Percentiles rank a stretch among this genome's conserved stretches.
phyloP scores from a whole-genome alignment of 2,329 filamentous ascomycete genomes.

The Monosporascus sp. region DNA sequence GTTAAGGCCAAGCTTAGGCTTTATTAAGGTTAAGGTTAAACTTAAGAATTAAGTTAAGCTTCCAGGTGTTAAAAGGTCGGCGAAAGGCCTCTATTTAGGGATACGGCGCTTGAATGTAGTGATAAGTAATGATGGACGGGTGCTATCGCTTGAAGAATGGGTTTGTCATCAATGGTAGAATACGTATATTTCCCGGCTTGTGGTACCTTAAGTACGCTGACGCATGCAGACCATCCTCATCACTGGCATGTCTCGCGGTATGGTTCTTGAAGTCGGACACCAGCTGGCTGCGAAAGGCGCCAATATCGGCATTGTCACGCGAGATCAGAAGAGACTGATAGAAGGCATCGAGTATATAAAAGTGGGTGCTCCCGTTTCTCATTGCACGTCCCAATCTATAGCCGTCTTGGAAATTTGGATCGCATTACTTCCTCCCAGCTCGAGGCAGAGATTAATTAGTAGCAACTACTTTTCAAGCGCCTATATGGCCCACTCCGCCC shows the following conservation, averaged over 20 bases:
- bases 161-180: conserved; percentile 59
- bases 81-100: no score
- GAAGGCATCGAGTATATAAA: conserved; percentile 50
- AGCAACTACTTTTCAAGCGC: conserved; percentile 35
- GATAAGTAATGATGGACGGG: conserved; percentile 1
- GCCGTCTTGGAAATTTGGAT: background rate
- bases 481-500: conserved; percentile 32
- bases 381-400: background rate
- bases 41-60: no score
- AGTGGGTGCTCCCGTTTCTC: conserved; percentile 29
- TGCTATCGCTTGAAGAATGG: conserved; percentile 36
- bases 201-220: background rate
- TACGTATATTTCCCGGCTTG: conserved; percentile 24
- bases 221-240: conserved; percentile 53
- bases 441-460: conserved; percentile 31
- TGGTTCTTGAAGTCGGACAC: conserved; percentile 58
- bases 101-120: no score
- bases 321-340: conserved; percentile 55
- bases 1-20: no score
- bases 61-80: no score
- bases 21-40: no score
- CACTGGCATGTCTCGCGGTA: conserved; percentile 67
- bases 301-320: conserved; percentile 64
- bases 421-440: conserved; percentile 17
- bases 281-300: conserved; percentile 63